phyloP scores from a whole-genome alignment of 352 stramenopile genomes.

The Thalassiosira mediterranea region DNA sequence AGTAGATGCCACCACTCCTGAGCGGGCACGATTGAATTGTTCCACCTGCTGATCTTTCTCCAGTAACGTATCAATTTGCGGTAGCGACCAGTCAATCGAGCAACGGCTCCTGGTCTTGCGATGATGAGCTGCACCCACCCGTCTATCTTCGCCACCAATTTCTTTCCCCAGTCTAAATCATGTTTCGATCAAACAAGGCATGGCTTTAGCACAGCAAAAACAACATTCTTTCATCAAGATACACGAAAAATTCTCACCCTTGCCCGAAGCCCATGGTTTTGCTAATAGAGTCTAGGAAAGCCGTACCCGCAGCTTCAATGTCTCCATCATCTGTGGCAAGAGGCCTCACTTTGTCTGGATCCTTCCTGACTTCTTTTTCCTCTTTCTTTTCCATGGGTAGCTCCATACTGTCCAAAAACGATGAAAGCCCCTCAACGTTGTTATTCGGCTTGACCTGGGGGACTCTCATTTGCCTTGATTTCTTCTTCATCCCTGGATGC shows the following conservation, averaged over 20 bases:
- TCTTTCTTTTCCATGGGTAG: constrained; percentile 19
- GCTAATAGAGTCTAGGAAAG: constrained; percentile 80
- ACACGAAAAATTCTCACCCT: constrained; percentile 10
- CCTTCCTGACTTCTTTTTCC: constrained; percentile 1
- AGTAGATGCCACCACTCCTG: constrained; percentile 11
- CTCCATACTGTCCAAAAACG: constrained; percentile 38
- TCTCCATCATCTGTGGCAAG: constrained; percentile 64
- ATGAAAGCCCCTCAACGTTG: constrained; percentile 16
- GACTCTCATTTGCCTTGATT: constrained; percentile 70
- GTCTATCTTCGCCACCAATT: constrained; percentile 65
- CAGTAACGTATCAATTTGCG: constrained; percentile 55
- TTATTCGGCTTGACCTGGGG: constrained; percentile 52
- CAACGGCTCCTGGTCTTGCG: constrained; percentile 79
- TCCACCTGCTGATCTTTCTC: constrained; percentile 66
- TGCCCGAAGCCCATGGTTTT: constrained; percentile 62
- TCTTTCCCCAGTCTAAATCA: too few species aligned
- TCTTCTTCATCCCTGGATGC: constrained; percentile 35
- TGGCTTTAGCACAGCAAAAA: too few species aligned
- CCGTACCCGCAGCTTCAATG: constrained; percentile 76
- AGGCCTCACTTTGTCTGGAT: constrained; percentile 31
- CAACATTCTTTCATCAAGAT: too few species aligned
- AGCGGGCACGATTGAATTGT: constrained; percentile 44
- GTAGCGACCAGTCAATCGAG: constrained; percentile 84
- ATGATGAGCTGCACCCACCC: constrained; percentile 77
- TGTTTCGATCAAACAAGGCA: too few species aligned